These are phyloP conservation scores for Colletotrichum lindemuthianum DNA, from an alignment of 2,329 filamentous ascomycete species.

Conservation along the genomic window DNA sequence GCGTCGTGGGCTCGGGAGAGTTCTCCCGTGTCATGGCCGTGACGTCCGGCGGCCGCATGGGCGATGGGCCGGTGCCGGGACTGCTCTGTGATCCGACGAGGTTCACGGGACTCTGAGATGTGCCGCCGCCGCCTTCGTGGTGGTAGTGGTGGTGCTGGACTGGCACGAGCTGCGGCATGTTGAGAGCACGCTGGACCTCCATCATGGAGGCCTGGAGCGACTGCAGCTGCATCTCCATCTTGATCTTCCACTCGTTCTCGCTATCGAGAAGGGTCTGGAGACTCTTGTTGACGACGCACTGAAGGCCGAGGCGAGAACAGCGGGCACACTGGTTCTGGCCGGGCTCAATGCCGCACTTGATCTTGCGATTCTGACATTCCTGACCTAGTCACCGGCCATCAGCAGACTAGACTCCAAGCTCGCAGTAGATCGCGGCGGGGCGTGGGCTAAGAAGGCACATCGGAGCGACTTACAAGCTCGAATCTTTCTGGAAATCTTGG, in stretches of 20 bases:
- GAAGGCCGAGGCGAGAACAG: slow-evolving; percentile 59
- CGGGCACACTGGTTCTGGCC: slow-evolving; percentile 58
- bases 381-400: slow-evolving; percentile 39
- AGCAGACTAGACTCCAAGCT: background rate
- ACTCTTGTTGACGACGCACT: slow-evolving; percentile 65
- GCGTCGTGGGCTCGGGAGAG: slow-evolving; percentile 40
- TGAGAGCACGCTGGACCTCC: slow-evolving; percentile 41
- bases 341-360: slow-evolving; percentile 60
- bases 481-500: slow-evolving; percentile 47
- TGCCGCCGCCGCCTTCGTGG: slow-evolving; percentile 7
- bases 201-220: slow-evolving; percentile 41
- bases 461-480: slow-evolving; percentile 43
- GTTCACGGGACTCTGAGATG: slow-evolving; percentile 32
- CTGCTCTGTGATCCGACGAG: slow-evolving; percentile 33
- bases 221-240: slow-evolving; percentile 43
- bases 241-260: slow-evolving; percentile 56
- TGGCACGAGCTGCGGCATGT: slow-evolving; percentile 30
- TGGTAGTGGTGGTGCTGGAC: slow-evolving; percentile 8
- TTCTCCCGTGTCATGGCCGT: slow-evolving; percentile 48
- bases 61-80: slow-evolving; percentile 35
- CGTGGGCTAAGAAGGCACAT: background rate
- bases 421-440: background rate
- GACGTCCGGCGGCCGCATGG: slow-evolving; percentile 37
- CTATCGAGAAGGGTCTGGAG: slow-evolving; percentile 65
- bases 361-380: slow-evolving; percentile 64